Percentiles rank a stretch among this genome's conserved stretches.
Evolutionary conservation across 345 rosid genomes (phyloP).

Genomic region (Cardamine occulta): DNA sequence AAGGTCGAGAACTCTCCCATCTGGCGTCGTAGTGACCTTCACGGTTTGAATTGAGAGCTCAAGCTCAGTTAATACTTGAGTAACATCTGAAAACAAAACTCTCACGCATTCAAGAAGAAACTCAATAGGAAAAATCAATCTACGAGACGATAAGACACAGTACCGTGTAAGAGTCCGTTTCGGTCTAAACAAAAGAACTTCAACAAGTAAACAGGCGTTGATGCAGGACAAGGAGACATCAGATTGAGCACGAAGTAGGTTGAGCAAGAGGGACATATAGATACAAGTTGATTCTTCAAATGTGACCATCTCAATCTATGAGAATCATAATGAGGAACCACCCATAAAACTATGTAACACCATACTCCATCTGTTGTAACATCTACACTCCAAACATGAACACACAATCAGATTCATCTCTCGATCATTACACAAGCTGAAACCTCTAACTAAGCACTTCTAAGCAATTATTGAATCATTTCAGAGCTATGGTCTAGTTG

Average conservation of each 20-base stretch:
- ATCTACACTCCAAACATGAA: constrained; percentile 50
- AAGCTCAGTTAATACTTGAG: constrained; percentile 77
- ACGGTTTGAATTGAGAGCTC: constrained; percentile 84
- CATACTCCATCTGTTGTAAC: constrained; percentile 87
- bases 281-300: constrained; percentile 71
- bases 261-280: constrained; percentile 65
- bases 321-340: constrained; percentile 57
- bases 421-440: no score
- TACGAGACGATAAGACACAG: background rate
- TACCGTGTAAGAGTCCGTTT: constrained; percentile 79
- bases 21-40: constrained; percentile 85
- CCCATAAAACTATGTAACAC: constrained; percentile 86
- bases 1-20: constrained; percentile 79
- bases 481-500: background rate
- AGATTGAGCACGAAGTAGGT: constrained; percentile 50
- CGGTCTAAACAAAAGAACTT: constrained; percentile 71
- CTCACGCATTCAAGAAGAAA: constrained; percentile 22
- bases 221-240: constrained; percentile 43
- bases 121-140: background rate
- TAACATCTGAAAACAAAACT: constrained; percentile 62
- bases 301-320: constrained; percentile 65
- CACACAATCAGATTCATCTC: no score
- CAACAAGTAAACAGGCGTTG: constrained; percentile 68
- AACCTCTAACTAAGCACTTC: no score
- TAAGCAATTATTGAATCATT: background rate